Evolutionary conservation across 768 basidiomycete genomes (phyloP).

Genomic region (Cystobasidium tubakii): DNA sequence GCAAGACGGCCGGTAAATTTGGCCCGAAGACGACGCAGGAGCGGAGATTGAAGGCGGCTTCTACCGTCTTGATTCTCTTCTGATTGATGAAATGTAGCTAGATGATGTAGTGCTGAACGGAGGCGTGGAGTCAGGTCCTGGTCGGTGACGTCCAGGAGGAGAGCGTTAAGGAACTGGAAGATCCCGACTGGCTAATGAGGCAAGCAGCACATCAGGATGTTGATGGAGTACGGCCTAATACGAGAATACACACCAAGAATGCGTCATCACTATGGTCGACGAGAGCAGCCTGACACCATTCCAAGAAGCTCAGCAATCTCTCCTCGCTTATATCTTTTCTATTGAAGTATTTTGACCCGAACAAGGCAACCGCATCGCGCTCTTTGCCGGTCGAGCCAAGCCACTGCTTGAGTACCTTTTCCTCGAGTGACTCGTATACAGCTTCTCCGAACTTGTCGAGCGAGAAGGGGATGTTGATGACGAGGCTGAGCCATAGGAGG

Average conservation of each 20-base stretch:
- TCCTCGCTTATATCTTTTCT: constrained; percentile 55
- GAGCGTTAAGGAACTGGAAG: constrained; percentile 61
- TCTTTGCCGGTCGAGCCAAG: constrained; percentile 71
- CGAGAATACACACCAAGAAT: not conserved
- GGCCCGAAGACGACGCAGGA: constrained; percentile 63
- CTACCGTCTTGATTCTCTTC: not conserved
- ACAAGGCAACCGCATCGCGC: constrained; percentile 69
- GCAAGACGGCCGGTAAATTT: constrained; percentile 66
- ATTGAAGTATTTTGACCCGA: constrained; percentile 75
- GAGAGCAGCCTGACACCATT: constrained; percentile 24
- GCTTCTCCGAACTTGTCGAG: constrained; percentile 53
- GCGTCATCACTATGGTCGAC: not conserved
- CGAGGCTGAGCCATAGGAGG: constrained; percentile 86
- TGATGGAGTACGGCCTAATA: not conserved
- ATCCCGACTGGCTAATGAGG: constrained; percentile 55
- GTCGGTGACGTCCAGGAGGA: constrained; percentile 7
- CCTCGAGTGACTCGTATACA: constrained; percentile 62
- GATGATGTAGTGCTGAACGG: constrained; percentile 50
- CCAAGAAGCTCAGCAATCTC: constrained; percentile 39
- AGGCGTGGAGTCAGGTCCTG: not conserved
- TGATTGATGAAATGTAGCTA: constrained; percentile 48
- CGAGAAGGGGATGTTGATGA: constrained; percentile 89
- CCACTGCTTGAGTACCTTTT: constrained; percentile 58
- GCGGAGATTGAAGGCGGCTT: constrained; percentile 46
- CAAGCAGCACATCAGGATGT: not conserved